Base-by-base conservation (phyloP, 768 basidiomycete genomes). In the Trametopsis cervina region DNA sequence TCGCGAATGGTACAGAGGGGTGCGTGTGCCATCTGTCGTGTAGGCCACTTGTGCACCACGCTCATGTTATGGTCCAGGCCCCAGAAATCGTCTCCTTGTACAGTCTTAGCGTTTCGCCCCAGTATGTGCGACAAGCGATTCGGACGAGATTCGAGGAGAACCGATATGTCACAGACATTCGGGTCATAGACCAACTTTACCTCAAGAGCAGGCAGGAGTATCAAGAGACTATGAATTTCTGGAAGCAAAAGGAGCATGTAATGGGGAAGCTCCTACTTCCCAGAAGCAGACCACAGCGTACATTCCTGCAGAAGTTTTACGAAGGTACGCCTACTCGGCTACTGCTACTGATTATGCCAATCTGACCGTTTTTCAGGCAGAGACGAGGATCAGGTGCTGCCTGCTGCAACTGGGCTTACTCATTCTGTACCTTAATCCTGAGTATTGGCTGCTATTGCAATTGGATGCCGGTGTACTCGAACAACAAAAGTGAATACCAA, bases 221-320 rank as follows among this genome's bases (percentile, higher is more conserved):
- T 60, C 95, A 98, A 73, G 95, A 97, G 74, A 85, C 85, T 44
- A 73, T 96, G 74, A 97, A 97, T 62, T 79, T 77, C 58, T 97
- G 93, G 93, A 93, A 93, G 61, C 86, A 89, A 71, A 76, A 73
- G 37, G 85, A 89, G 52, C 89, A 92, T 60, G 70, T 92, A 24
- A 66, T 82, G 64, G 88, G 87, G 2, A 76, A 87, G 26, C 62
- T 90, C 42, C 65, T 89, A 50, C 64, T 75, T 52, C 68, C 71
- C 6, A 66, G 68, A 53, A 68, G 74, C 45, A 72, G 75, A 50
- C 70, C 70, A 4, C 68, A 63, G 49, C 64, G 71, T 46, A 77
- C 83, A 18, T 91, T 92, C 63, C 67, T 92, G 74, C 78, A 90
- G 67, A 87, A 81, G 71, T 92, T 92, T 58, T 85, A 81, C 46